Evolutionary conservation across 345 rosid species (phyloP).

Genomic region (Durio zibethinus): DNA sequence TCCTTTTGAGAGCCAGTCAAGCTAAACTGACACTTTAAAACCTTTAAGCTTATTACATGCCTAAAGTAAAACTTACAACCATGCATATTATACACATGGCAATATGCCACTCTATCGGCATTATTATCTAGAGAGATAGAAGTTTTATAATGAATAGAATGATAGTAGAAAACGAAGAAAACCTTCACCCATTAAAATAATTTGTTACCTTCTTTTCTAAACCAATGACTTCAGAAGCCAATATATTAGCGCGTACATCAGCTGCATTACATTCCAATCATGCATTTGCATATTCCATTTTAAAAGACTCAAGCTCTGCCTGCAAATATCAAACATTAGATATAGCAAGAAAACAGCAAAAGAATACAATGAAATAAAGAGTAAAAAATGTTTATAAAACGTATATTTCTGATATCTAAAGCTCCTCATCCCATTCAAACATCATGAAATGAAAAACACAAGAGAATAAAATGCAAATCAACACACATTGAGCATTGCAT

Average conservation of each 20-base stretch:
- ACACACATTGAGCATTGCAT: slow-evolving; percentile 7
- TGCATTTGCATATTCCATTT: slow-evolving; percentile 66
- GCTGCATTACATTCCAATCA: slow-evolving; percentile 85
- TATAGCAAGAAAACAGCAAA: slow-evolving; percentile 14
- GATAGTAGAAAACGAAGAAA: not conserved
- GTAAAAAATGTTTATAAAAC: not conserved
- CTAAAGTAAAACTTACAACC: not conserved
- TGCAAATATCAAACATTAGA: slow-evolving; percentile 31
- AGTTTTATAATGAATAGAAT: not conserved
- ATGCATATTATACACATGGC: not conserved
- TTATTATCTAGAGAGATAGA: not conserved
- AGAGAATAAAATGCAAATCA: not conserved
- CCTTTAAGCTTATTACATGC: not conserved
- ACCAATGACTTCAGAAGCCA: slow-evolving; percentile 95
- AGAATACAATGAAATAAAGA: not conserved
- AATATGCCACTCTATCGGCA: not conserved
- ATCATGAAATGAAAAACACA: not conserved
- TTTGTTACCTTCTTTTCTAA: slow-evolving; percentile 95
- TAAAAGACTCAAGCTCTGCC: slow-evolving; percentile 83
- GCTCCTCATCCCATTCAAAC: not conserved
- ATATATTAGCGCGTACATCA: slow-evolving; percentile 84
- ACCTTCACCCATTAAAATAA: not conserved
- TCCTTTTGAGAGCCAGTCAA: not conserved
- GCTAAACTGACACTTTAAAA: not conserved
- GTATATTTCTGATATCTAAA: not conserved